phyloP scores from a whole-genome alignment of 2,329 filamentous ascomycete genomes.

The Parasarocladium wereldwijsianum region DNA sequence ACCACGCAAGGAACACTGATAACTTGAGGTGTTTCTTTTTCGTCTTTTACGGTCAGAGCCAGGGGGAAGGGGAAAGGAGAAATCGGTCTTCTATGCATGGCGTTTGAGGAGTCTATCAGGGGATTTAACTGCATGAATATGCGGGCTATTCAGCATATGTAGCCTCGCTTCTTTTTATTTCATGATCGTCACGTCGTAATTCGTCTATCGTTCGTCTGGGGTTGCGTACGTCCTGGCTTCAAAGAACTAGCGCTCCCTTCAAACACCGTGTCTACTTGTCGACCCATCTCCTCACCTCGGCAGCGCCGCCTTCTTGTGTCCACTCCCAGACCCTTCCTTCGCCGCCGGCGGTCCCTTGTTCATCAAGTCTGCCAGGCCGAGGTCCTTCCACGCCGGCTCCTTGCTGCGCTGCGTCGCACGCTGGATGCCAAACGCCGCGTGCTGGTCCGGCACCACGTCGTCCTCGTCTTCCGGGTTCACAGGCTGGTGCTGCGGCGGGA shows the following conservation, averaged over 20 bases:
- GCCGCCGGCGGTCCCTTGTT: conserved; percentile 34
- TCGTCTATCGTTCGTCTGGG: no score
- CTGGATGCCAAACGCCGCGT: conserved; percentile 76
- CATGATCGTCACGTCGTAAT: no score
- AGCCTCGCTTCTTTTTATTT: no score
- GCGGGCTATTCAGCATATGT: no score
- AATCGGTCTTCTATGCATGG: no score
- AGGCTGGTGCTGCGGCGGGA: conserved; percentile 66
- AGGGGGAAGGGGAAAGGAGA: conserved; percentile 7
- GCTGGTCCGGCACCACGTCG: conserved; percentile 76
- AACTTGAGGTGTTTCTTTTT: conserved; percentile 6
- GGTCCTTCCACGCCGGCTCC: conserved; percentile 66
- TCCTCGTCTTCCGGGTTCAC: conserved; percentile 82
- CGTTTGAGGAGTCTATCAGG: no score
- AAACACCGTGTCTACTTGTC: background rate
- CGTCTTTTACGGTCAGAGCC: no score
- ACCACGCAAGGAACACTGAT: no score
- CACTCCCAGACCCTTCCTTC: conserved; percentile 8
- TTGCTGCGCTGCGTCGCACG: conserved; percentile 58
- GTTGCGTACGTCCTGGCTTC: no score
- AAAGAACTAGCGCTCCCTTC: no score
- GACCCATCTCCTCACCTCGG: conserved; percentile 9
- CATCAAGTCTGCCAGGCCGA: conserved; percentile 60
- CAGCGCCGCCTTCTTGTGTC: conserved; percentile 8
- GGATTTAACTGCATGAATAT: no score